Conservation (phyloP, 352 stramenopile genomes). For the Phytophthora nicotianae region DNA sequence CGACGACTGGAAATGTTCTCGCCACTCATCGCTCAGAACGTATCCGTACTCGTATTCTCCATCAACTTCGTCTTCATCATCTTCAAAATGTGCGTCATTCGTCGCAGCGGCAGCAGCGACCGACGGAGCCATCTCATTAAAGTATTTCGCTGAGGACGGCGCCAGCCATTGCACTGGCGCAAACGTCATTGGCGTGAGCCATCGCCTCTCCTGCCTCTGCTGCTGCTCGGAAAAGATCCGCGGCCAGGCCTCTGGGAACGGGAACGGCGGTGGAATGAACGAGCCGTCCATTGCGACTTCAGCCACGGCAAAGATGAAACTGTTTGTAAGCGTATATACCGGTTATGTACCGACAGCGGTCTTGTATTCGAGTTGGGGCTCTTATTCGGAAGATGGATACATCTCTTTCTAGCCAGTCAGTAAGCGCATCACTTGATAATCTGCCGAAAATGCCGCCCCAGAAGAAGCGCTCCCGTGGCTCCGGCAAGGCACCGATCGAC, state of each 20-base stretch:
- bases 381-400: conserved; percentile 14
- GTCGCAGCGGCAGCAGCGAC: neutral
- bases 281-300: conserved; percentile 28
- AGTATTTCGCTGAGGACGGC: neutral
- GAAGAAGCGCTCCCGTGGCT: conserved; percentile 43
- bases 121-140: conserved; percentile 2
- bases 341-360: conserved; percentile 3
- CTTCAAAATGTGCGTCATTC: conserved; percentile 1
- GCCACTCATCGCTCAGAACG: conserved; percentile 79
- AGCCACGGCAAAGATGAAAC: neutral
- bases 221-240: conserved; percentile 43
- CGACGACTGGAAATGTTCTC: conserved; percentile 46
- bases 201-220: conserved; percentile 34
- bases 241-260: conserved; percentile 75
- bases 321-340: conserved; percentile 3
- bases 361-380: neutral
- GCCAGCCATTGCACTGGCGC: neutral
- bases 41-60: conserved; percentile 76
- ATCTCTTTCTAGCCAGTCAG: conserved; percentile 6
- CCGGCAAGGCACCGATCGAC: conserved; percentile 23
- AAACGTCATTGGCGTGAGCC: conserved; percentile 54
- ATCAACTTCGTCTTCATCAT: conserved; percentile 25
- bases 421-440: conserved; percentile 10
- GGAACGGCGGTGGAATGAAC: conserved; percentile 78
- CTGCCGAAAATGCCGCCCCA: conserved; percentile 33